Evolutionary conservation across 345 rosid genomes (phyloP), one percentile per base, ranked within the genome.

Genomic region (Eucalyptus rudis): DNA sequence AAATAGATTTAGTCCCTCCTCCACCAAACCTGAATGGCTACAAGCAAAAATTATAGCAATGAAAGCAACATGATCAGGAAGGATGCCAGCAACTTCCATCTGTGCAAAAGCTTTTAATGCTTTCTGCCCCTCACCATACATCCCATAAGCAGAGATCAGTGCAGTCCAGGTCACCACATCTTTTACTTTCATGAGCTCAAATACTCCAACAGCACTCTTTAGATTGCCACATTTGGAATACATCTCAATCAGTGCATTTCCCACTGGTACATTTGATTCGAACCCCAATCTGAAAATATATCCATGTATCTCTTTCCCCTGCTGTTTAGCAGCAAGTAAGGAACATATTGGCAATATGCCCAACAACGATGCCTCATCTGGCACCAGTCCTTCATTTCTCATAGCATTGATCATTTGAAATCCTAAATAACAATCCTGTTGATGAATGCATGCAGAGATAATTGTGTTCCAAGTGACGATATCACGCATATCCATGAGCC

Each of bases 131-230:
- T 92, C 91, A 7, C 98, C 96, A 87, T 92, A 91, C 96, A 95
- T 95, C 51, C 96, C 97, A 88, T 94, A 93, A 7, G 97, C 96
- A 86, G 93, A 93, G 43, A 96, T 93, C 89, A 95, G 56, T 40
- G 93, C 91, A 87, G 96, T 96, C 97, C 97, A 96, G 87, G 97
- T 93, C 90, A 96, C 98, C 80, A 94, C 94, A 90, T 96, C 98
- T 91, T 94, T 96, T 85, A 52, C 89, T 90, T 92, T 91, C 96
- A 95, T 93, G 80, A 7, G 71, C 76, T 91, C 91, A 88, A 96
- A 96, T 49, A 93, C 94, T 92, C 76, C 87, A 7, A 87, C 8
- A 24, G 95, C 91, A 88, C 87, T 88, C 81, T 56, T 88, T 68
- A 96, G 89, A 89, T 88, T 90, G 85, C 98, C 98, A 87, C 96